Evolutionary conservation across 208 protist species (phyloP), one percentile per base, ranked within the genome.

Genomic region (Balamuthia mandrillaris): DNA sequence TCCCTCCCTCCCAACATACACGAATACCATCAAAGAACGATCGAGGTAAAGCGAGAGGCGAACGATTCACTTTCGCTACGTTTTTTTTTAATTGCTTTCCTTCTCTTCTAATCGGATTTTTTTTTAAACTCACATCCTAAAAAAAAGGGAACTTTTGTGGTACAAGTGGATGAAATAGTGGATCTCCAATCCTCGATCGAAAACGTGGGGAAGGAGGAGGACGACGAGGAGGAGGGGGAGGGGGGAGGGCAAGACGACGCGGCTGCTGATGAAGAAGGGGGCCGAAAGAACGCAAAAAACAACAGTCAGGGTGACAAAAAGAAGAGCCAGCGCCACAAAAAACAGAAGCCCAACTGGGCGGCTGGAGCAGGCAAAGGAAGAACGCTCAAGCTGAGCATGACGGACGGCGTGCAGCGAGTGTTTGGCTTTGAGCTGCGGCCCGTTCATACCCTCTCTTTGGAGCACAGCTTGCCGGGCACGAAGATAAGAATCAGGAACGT

Each of bases 111-210:
- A 2, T 24, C n/a, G 10, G 29, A 14, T 14, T 35, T 35, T 24
- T 14, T 39, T 14, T 27, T 10, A 2, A 1, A 0, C 7, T 33
- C n/a, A n/a, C n/a, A n/a, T n/a, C n/a, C n/a, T n/a, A n/a, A n/a
- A n/a, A n/a, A n/a, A n/a, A n/a, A 83, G 77, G 77, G 77, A 9
- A 83, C 41, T 42, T 21, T 44, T 12, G 24, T 83, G 21, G 29
- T 83, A 2, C 77, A 83, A 49, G 51, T 83, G 16, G 77, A 83
- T 33, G 77, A 83, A 42, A 51, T 83, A n/a, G 58, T 68, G 1
- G 66, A 66, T 18, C 61, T 83, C 7, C 54, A 63, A 24, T 24
- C 31, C 18, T 44, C 77, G 9, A 66, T 83, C 21, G 77, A 83
- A 33, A 79, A 83, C 27, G 3, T 68, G 54, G 54, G 39, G 3